phyloP scores from a whole-genome alignment of 2,329 filamentous ascomycete genomes.

The Alternaria alternata region DNA sequence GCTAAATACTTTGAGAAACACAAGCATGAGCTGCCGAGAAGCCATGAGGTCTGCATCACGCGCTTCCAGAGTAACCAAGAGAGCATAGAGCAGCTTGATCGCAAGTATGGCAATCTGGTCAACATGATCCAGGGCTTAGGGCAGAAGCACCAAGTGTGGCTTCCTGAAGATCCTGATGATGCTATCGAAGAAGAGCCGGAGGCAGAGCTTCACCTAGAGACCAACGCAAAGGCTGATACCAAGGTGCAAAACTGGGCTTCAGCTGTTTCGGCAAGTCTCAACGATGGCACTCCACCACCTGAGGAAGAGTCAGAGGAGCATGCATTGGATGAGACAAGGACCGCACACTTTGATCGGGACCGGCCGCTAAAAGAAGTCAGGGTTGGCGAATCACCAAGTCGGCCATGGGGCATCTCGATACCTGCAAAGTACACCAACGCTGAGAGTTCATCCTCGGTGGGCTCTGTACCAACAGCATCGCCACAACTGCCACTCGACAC shows the following conservation, averaged over 20 bases:
- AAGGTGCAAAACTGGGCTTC: constrained; percentile 89
- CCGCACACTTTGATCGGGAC: constrained; percentile 83
- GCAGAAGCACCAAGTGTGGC: constrained; percentile 85
- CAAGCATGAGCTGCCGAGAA: constrained; percentile 92
- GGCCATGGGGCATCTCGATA: constrained; percentile 91
- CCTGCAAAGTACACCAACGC: constrained; percentile 63
- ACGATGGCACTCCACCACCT: constrained; percentile 50
- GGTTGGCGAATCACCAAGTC: constrained; percentile 91
- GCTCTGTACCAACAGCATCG: constrained; percentile 52
- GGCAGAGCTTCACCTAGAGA: constrained; percentile 54
- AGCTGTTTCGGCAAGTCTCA: constrained; percentile 69
- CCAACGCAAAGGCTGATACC: constrained; percentile 63
- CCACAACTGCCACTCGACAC: constrained; percentile 63
- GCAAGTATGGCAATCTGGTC: constrained; percentile 90
- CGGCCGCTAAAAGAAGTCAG: constrained; percentile 85
- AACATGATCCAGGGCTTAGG: constrained; percentile 94
- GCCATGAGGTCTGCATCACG: constrained; percentile 90
- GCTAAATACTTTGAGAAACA: constrained; percentile 93
- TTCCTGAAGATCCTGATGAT: constrained; percentile 66
- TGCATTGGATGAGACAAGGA: constrained; percentile 66
- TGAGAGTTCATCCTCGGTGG: constrained; percentile 49
- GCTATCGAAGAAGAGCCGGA: constrained; percentile 58
- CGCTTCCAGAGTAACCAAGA: constrained; percentile 88
- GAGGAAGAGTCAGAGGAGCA: constrained; percentile 50
- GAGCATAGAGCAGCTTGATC: constrained; percentile 86